phyloP scores from a whole-genome alignment of 2,329 filamentous ascomycete genomes.

The Diaporthe sp. region DNA sequence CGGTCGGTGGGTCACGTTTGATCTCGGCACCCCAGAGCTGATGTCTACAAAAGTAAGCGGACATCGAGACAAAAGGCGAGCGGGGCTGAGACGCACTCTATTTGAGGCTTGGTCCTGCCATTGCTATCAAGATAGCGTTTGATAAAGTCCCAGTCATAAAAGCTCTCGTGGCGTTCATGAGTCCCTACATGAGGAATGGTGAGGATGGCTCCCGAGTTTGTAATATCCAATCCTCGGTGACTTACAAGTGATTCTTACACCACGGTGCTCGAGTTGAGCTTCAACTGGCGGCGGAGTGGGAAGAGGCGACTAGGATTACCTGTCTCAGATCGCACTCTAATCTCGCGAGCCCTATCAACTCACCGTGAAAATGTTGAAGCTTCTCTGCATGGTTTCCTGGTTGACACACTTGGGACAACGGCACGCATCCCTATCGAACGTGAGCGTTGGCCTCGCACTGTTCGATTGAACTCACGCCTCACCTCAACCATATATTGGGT shows the following conservation, averaged over 20 bases:
- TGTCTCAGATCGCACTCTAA: neutral
- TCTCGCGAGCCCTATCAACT: constrained; percentile 30
- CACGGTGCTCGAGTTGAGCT: constrained; percentile 50
- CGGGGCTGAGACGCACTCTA: constrained; percentile 44
- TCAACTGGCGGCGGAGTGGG: constrained; percentile 53
- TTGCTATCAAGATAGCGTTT: constrained; percentile 56
- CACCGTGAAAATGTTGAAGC: constrained; percentile 76
- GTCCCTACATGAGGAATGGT: constrained; percentile 64
- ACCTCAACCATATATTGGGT: constrained; percentile 36
- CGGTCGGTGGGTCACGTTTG: constrained; percentile 64
- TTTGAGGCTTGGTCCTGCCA: constrained; percentile 50
- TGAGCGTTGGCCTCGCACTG: neutral
- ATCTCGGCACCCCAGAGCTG: constrained; percentile 51
- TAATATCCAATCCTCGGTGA: constrained; percentile 2
- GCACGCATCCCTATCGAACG: constrained; percentile 74
- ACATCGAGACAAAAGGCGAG: too few species aligned
- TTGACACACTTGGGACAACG: constrained; percentile 77
- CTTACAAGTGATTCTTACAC: constrained; percentile 65
- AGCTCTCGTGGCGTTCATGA: constrained; percentile 75
- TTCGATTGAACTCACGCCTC: neutral
- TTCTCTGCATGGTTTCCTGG: constrained; percentile 76
- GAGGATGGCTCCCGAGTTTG: constrained; percentile 19
- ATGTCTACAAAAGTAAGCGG: constrained; percentile 22
- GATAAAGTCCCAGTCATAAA: constrained; percentile 76
- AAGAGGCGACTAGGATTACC: constrained; percentile 43